Evolutionary conservation across 495 filamentous ascomycete species (phyloP).

Genomic region (Amphirosellinia nigrospora): DNA sequence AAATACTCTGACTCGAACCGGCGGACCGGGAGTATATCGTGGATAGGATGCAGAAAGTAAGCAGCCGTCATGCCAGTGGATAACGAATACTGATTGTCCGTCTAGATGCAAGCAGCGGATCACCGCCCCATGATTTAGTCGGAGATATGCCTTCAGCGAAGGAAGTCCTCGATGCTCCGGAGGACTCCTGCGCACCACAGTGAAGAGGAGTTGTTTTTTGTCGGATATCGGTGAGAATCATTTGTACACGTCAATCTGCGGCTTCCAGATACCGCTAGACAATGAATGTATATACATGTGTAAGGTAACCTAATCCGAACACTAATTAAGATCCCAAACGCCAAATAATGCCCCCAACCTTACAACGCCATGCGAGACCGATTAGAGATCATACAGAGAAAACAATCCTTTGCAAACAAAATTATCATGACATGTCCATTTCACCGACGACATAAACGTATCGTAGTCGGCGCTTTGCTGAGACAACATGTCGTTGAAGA

Average conservation of each 20-base stretch:
- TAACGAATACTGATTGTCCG: constrained; percentile 30
- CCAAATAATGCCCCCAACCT: constrained; percentile 27
- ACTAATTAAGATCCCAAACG: constrained; percentile 34
- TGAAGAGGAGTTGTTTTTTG: constrained; percentile 44
- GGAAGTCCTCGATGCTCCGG: constrained; percentile 71
- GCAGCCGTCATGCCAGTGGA: constrained; percentile 31
- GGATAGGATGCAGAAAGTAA: constrained; percentile 95
- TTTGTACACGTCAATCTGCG: constrained; percentile 32
- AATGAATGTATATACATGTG: constrained; percentile 27
- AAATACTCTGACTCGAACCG: constrained; percentile 80
- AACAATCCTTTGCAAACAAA: not conserved
- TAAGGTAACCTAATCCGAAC: constrained; percentile 27
- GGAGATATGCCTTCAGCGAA: constrained; percentile 83
- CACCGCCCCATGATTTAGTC: constrained; percentile 87
- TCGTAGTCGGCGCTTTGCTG: constrained; percentile 30
- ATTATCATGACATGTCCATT: constrained; percentile 41
- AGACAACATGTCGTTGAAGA: constrained; percentile 52
- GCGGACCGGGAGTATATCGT: constrained; percentile 91
- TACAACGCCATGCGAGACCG: constrained; percentile 9
- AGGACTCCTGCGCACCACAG: constrained; percentile 75
- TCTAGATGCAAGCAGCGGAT: constrained; percentile 91
- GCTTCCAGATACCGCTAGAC: constrained; percentile 24
- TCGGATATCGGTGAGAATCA: constrained; percentile 24
- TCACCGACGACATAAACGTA: constrained; percentile 32
- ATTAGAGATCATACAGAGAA: not conserved